phyloP scores from a whole-genome alignment of 441 rosid species.

The Brassica balearica region DNA sequence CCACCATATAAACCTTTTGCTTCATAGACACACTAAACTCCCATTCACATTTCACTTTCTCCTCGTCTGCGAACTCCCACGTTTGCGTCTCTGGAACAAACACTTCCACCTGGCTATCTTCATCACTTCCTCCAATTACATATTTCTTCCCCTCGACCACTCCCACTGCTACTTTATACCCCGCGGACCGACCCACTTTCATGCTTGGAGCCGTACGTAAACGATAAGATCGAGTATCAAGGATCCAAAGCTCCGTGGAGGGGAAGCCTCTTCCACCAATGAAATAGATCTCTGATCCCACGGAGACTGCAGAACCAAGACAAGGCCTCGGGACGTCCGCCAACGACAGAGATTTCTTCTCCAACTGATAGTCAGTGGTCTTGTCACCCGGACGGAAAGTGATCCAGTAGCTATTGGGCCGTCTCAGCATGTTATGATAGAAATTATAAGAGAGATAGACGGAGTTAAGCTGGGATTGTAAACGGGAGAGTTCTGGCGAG shows the following conservation, averaged over 20 bases:
- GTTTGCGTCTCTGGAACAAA: not conserved
- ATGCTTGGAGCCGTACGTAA: not conserved
- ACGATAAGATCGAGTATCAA: not conserved
- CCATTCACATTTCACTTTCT: not conserved
- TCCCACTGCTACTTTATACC: not conserved
- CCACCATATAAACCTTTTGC: slow-evolving; percentile 61
- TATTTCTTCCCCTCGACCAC: not conserved
- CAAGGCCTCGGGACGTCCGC: not conserved
- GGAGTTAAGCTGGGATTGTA: slow-evolving; percentile 41
- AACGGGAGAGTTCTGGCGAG: slow-evolving; percentile 55
- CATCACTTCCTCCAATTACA: not conserved
- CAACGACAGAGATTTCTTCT: not conserved
- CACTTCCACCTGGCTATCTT: not conserved
- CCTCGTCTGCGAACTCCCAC: not conserved
- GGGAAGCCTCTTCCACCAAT: not conserved
- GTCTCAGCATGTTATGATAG: not conserved
- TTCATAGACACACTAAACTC: not conserved
- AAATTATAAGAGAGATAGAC: not conserved
- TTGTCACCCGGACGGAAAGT: slow-evolving; percentile 11
- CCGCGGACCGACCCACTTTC: not conserved
- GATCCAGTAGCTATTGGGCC: not conserved
- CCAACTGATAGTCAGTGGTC: not conserved
- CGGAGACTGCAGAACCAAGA: not conserved
- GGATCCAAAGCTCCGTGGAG: not conserved
- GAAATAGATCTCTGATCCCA: not conserved